These are phyloP conservation scores for Nakazawaea wyomingensis DNA, from an alignment of 805 yeast genomes.

Conservation along the genomic window DNA sequence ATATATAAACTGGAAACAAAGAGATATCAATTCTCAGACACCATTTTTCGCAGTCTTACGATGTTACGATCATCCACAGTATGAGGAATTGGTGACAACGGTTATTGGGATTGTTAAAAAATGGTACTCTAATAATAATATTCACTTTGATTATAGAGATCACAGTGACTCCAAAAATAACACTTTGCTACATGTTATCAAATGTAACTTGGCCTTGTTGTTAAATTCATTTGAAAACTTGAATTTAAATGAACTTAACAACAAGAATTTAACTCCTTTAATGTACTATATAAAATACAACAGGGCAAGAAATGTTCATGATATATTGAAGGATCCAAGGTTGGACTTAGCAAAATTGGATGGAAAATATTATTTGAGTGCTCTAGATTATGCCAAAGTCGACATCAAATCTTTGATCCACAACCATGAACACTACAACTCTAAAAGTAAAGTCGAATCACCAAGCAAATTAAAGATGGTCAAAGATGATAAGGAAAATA, in stretches of 20 bases:
- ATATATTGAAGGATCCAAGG: constrained; percentile 43
- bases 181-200: constrained; percentile 68
- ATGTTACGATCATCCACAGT: constrained; percentile 73
- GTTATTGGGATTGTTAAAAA: constrained; percentile 39
- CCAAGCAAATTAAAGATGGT: constrained; percentile 15
- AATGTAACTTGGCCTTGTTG: constrained; percentile 39
- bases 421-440: not conserved
- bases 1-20: constrained; percentile 61
- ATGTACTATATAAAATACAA: constrained; percentile 67
- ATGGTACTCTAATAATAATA: constrained; percentile 33
- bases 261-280: constrained; percentile 59
- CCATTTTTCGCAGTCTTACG: constrained; percentile 73
- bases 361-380: constrained; percentile 26
- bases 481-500: constrained; percentile 16
- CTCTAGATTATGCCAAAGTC: constrained; percentile 42
- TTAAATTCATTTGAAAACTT: constrained; percentile 32
- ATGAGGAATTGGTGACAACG: constrained; percentile 39
- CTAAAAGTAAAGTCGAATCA: constrained; percentile 9
- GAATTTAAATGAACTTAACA: constrained; percentile 58
- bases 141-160: constrained; percentile 40
- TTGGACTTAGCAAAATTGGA: constrained; percentile 37
- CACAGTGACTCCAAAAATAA: constrained; percentile 76
- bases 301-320: constrained; percentile 51
- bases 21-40: constrained; percentile 66
- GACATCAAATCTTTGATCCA: constrained; percentile 17